Conservation (phyloP, 2,329 filamentous ascomycete genomes). For the Lasiodiplodia sp. region DNA sequence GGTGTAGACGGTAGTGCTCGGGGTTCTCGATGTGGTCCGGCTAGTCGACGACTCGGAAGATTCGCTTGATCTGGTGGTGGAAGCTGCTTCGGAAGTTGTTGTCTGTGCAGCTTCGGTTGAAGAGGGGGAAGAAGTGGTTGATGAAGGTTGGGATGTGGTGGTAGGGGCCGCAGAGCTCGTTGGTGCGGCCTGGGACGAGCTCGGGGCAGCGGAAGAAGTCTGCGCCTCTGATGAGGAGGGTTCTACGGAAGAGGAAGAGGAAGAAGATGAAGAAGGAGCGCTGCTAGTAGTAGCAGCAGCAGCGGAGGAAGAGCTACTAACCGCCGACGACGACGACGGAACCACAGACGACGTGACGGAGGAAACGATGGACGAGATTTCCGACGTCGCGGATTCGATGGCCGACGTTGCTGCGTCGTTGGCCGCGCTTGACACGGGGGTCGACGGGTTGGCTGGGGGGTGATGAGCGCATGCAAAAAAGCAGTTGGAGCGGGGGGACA, state of each 20-base stretch:
- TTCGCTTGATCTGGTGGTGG: background rate
- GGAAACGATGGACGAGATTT: constrained; percentile 12
- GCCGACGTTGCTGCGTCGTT: constrained; percentile 10
- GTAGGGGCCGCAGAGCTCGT: constrained; percentile 17
- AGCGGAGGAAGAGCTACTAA: constrained; percentile 6
- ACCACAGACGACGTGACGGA: constrained; percentile 21
- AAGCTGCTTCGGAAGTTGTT: background rate
- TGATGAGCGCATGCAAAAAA: constrained; percentile 10
- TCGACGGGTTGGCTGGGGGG: constrained; percentile 5
- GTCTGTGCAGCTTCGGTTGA: constrained; percentile 14
- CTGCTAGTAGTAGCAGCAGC: background rate
- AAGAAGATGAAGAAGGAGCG: background rate
- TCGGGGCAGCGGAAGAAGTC: constrained; percentile 15
- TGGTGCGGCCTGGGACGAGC: constrained; percentile 11
- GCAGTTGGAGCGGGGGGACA: background rate
- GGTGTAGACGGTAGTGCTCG: constrained; percentile 28
- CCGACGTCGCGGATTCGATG: background rate
- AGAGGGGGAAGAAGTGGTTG: background rate
- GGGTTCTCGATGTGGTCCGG: background rate
- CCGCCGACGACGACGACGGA: constrained; percentile 20
- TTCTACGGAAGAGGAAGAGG: constrained; percentile 4
- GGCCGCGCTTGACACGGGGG: constrained; percentile 1
- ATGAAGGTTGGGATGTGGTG: background rate
- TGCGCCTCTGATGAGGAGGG: constrained; percentile 26
- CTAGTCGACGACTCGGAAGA: constrained; percentile 8